Base-by-base conservation (phyloP, 768 basidiomycete species). In the Termitomyces sp. region DNA sequence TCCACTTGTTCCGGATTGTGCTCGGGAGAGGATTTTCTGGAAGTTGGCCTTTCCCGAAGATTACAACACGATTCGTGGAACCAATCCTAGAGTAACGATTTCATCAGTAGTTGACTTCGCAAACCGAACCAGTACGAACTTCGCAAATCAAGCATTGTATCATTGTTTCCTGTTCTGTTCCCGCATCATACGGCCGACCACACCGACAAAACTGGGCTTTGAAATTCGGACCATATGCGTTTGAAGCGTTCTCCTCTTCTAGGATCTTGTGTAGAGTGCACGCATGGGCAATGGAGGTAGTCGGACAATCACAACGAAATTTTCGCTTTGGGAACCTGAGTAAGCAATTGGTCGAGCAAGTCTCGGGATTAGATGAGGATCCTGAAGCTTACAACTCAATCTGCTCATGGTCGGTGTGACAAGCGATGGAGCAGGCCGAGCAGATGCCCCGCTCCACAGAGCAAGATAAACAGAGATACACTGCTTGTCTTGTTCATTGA, bases 11-110 rank as follows among this genome's bases (percentile, higher is more conserved):
- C 56, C 59, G 65, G 64, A 9, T 40, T 50, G 7, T 66, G 63
- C 56, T 68, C 71, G 48, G 78, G 77, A 13, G 76, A 77, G 4
- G 80, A 63, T 52, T 75, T 79, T 59, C 83, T 79, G 9, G 81
- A 80, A 7, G 74, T 65, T 9, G 89, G 90, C 22, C 82, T 81
- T 70, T 88, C 84, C 62, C 91, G 83, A 46, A 94, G 79, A 72
- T 91, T 89, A 66, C 92, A 85, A 67, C 92, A 94, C 12, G 91
- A 93, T 76, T 94, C 92, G 66, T 94, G 92, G 73, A 87, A 94
- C 92, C 92, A 94, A 69, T 94, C 92, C 91, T 93, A 63, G n/a
- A 61, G 49, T 16, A 18, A 33, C 16, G n/a, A 59, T 59, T 59
- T 54, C 44, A 61, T 68, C 57, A 65, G 56, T 50, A 35, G 12